phyloP scores from a whole-genome alignment of 1,139 yeast genomes.

The Taphrina deformans region DNA sequence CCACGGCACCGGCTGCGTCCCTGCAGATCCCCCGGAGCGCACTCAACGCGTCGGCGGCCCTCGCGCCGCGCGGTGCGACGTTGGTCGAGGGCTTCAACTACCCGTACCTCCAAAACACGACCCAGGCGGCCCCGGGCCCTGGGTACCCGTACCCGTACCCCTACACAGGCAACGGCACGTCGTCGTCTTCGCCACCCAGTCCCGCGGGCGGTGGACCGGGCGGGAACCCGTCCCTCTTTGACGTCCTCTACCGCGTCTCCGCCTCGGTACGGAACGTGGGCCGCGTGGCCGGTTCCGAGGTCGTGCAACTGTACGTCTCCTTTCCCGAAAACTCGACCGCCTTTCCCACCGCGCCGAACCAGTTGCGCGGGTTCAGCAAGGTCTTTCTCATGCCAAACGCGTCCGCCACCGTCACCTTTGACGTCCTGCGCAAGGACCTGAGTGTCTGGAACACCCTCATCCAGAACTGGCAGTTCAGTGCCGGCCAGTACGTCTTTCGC shows the following conservation, averaged over 20 bases:
- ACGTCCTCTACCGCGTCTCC: conserved; percentile 52
- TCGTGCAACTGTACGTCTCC: conserved; percentile 60
- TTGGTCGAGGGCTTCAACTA: conserved; percentile 41
- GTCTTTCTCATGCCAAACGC: conserved; percentile 54
- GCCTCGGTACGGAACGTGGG: conserved; percentile 58
- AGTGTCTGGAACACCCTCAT: conserved; percentile 60
- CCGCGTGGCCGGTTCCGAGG: conserved; percentile 54
- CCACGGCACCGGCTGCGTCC: conserved; percentile 1
- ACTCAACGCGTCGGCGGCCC: conserved; percentile 1
- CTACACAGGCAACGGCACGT: neutral
- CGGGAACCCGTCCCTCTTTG: conserved; percentile 53
- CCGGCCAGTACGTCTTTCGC: conserved; percentile 57
- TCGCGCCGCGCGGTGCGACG: conserved; percentile 2
- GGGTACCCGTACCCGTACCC: conserved; percentile 58
- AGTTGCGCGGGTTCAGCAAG: conserved; percentile 63
- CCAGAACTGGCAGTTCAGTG: conserved; percentile 63
- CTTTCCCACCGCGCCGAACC: conserved; percentile 47
- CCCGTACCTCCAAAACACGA: conserved; percentile 41
- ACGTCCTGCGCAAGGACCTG: conserved; percentile 57
- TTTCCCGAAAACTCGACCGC: conserved; percentile 52
- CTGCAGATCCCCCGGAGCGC: neutral
- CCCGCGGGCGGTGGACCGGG: conserved; percentile 63
- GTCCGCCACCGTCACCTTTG: conserved; percentile 50
- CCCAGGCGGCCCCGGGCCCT: conserved; percentile 45
- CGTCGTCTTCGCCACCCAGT: conserved; percentile 46